These are phyloP conservation scores for Spathaspora sp. DNA, from an alignment of 1,139 yeast genomes.

Conservation along the genomic window DNA sequence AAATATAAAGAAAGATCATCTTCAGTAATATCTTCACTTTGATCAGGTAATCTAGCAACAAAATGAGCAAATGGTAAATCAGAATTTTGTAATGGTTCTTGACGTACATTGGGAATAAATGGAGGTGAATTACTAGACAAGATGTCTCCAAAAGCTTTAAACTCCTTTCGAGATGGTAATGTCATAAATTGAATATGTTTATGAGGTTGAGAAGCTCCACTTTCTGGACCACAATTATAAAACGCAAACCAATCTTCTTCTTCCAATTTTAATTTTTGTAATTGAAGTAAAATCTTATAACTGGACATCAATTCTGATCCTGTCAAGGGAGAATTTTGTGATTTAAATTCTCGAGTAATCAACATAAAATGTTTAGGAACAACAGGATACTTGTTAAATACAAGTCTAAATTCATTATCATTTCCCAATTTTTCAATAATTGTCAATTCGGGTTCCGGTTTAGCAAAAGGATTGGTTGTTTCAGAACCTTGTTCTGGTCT, in stretches of 20 bases:
- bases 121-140: constrained; percentile 48
- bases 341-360: constrained; percentile 68
- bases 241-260: constrained; percentile 60
- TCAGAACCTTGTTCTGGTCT: constrained; percentile 54
- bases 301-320: constrained; percentile 66
- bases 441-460: constrained; percentile 76
- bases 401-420: constrained; percentile 54
- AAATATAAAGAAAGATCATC: constrained; percentile 63
- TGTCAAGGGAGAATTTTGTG: constrained; percentile 70
- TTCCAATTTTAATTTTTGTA: constrained; percentile 21
- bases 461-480: constrained; percentile 68
- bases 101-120: constrained; percentile 47
- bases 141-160: constrained; percentile 59
- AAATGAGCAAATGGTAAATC: constrained; percentile 81
- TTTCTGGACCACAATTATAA: constrained; percentile 81
- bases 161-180: constrained; percentile 47
- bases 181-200: constrained; percentile 86
- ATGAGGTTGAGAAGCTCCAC: constrained; percentile 94
- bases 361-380: constrained; percentile 75
- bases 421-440: constrained; percentile 53
- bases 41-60: constrained; percentile 61
- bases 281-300: constrained; percentile 45
- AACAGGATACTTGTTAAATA: constrained; percentile 85
- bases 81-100: constrained; percentile 58
- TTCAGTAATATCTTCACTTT: constrained; percentile 40